Percentiles rank a stretch among this genome's conserved stretches.
These are phyloP conservation scores for Penicillium sp. DNA, from an alignment of 2,329 filamentous ascomycete species.

Conservation along the genomic window DNA sequence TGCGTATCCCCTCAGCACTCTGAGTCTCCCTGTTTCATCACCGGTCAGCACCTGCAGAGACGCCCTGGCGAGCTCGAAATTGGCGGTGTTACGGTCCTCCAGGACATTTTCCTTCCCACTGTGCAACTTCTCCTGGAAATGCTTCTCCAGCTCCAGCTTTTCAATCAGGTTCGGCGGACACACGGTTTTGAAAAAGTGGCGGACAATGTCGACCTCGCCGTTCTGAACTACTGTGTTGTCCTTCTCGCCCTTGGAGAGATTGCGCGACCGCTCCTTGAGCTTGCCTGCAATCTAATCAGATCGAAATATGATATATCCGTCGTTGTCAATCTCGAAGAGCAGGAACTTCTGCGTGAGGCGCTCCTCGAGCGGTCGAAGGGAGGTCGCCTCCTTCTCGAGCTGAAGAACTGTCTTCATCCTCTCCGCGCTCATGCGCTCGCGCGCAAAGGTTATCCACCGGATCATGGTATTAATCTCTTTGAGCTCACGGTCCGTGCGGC, in stretches of 20 bases:
- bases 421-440: not conserved
- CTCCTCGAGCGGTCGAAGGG: not conserved
- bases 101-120: not conserved
- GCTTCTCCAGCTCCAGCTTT: not conserved
- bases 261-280: not conserved
- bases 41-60: not conserved
- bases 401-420: not conserved
- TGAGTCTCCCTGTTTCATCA: not conserved
- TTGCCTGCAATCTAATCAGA: not conserved
- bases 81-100: not conserved
- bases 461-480: not conserved
- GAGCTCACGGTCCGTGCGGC: not conserved
- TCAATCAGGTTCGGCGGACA: not conserved
- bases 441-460: not conserved
- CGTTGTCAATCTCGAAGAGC: not conserved
- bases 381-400: not conserved
- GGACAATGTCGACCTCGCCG: not conserved
- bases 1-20: not conserved
- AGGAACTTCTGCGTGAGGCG: not conserved
- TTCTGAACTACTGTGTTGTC: not conserved
- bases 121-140: not conserved
- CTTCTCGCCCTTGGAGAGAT: too few relatives aligned
- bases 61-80: not conserved
- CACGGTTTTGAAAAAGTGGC: not conserved
- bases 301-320: not conserved